Conservation (phyloP, 306 rosid genomes). For the Corylus avellana region DNA sequence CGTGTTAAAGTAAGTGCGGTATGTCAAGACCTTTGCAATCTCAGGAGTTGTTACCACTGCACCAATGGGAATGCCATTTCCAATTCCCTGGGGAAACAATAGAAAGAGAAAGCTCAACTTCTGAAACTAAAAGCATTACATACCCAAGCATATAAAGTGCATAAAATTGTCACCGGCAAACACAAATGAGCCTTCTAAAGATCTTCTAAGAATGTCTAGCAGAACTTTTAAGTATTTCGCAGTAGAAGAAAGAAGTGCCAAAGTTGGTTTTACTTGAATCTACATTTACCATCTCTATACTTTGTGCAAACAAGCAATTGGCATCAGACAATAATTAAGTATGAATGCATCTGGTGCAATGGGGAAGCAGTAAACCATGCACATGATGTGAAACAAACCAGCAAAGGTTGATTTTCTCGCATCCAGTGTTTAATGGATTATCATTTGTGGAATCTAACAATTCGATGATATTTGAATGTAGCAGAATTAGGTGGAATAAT, state of each 20-base stretch:
- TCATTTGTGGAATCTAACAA: background rate
- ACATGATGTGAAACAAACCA: background rate
- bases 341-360: background rate
- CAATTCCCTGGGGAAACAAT: conserved; percentile 45
- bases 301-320: conserved; percentile 7
- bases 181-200: background rate
- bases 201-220: background rate
- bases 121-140: conserved; percentile 6
- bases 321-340: background rate
- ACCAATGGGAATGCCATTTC: conserved; percentile 51
- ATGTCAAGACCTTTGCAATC: conserved; percentile 42
- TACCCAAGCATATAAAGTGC: background rate
- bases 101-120: conserved; percentile 12
- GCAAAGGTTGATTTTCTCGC: background rate
- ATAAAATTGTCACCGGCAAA: background rate
- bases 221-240: background rate
- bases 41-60: conserved; percentile 52
- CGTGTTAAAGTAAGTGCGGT: conserved; percentile 38
- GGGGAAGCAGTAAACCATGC: background rate
- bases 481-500: background rate
- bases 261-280: background rate
- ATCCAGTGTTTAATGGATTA: background rate
- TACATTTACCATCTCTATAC: background rate
- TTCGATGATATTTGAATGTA: background rate
- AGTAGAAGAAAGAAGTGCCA: background rate